These are phyloP conservation scores for Meyerozyma sp. DNA, from an alignment of 1,139 yeast species.

Conservation along the genomic window DNA sequence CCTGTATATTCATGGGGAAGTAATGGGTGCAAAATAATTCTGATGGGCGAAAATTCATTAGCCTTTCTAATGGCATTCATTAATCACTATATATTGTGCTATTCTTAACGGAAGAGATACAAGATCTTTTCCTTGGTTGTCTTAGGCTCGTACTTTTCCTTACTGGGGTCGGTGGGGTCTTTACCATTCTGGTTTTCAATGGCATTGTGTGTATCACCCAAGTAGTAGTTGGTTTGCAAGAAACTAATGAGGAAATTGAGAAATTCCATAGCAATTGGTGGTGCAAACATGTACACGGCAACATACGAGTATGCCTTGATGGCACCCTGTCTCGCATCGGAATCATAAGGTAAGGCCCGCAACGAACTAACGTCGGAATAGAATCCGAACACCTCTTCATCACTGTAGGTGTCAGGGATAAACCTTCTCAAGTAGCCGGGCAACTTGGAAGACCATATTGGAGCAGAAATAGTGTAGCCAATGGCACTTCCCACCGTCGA, in stretches of 20 bases:
- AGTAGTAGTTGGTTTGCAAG: slow-evolving; percentile 27
- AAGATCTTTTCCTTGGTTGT: not conserved
- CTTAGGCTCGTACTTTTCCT: not conserved
- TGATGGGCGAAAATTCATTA: too few species aligned
- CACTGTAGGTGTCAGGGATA: slow-evolving; percentile 15
- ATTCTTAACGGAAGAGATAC: not conserved
- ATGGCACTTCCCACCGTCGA: slow-evolving; percentile 39
- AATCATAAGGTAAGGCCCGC: slow-evolving; percentile 10
- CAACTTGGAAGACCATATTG: slow-evolving; percentile 41
- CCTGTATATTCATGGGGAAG: too few species aligned
- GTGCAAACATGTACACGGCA: slow-evolving; percentile 16
- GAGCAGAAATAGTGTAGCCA: slow-evolving; percentile 42
- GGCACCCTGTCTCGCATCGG: slow-evolving; percentile 21
- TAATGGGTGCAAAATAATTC: not conserved
- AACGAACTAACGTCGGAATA: slow-evolving; percentile 14
- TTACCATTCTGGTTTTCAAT: slow-evolving; percentile 11
- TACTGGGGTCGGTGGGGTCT: not conserved
- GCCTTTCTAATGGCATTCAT: not conserved
- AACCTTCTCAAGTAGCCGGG: slow-evolving; percentile 21
- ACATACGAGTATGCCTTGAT: slow-evolving; percentile 21
- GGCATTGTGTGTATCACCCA: slow-evolving; percentile 28
- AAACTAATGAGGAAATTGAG: slow-evolving; percentile 19
- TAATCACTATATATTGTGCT: too few species aligned
- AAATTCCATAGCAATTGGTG: slow-evolving; percentile 19
- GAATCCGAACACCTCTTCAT: slow-evolving; percentile 10